Percentiles rank a stretch among this genome's conserved stretches.
Evolutionary conservation across 495 filamentous ascomycete genomes (phyloP).

Genomic region (Penicillium angulare): DNA sequence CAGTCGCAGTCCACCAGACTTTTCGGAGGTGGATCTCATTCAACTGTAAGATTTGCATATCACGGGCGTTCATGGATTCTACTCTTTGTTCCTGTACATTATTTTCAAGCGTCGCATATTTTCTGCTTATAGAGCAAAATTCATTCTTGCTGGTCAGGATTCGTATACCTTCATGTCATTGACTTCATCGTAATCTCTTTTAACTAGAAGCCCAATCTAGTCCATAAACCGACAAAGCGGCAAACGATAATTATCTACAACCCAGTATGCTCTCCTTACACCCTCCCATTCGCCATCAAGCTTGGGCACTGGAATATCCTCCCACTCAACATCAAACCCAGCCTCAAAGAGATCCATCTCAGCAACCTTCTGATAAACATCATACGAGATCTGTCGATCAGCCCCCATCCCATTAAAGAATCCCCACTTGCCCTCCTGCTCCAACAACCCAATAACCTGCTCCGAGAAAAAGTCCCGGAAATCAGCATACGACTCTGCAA

Average conservation of each 20-base stretch:
- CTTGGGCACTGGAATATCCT: slow-evolving; percentile 68
- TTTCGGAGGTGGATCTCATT: slow-evolving; percentile 87
- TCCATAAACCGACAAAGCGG: slow-evolving; percentile 64
- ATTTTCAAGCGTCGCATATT: slow-evolving; percentile 23
- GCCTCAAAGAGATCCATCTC: slow-evolving; percentile 92
- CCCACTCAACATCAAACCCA: slow-evolving; percentile 87
- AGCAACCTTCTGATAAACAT: slow-evolving; percentile 89
- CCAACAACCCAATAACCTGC: slow-evolving; percentile 74
- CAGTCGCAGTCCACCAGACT: slow-evolving; percentile 85
- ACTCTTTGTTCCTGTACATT: slow-evolving; percentile 16
- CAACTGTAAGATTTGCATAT: slow-evolving; percentile 53
- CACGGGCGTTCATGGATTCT: slow-evolving; percentile 10
- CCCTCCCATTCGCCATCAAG: slow-evolving; percentile 76
- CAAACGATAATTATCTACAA: slow-evolving; percentile 69
- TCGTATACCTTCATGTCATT: neutral
- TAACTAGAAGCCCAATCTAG: too few relatives aligned
- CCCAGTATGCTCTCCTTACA: slow-evolving; percentile 85
- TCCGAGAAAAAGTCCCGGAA: slow-evolving; percentile 87
- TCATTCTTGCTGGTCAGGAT: neutral
- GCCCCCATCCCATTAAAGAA: slow-evolving; percentile 97
- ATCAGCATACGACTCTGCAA: slow-evolving; percentile 86
- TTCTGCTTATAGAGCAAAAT: slow-evolving; percentile 15
- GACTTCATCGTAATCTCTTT: neutral
- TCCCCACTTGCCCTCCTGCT: slow-evolving; percentile 71
- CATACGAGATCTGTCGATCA: slow-evolving; percentile 87